Evolutionary conservation across 2,329 filamentous ascomycete species (phyloP).

Genomic region (Fusarium temperatum): DNA sequence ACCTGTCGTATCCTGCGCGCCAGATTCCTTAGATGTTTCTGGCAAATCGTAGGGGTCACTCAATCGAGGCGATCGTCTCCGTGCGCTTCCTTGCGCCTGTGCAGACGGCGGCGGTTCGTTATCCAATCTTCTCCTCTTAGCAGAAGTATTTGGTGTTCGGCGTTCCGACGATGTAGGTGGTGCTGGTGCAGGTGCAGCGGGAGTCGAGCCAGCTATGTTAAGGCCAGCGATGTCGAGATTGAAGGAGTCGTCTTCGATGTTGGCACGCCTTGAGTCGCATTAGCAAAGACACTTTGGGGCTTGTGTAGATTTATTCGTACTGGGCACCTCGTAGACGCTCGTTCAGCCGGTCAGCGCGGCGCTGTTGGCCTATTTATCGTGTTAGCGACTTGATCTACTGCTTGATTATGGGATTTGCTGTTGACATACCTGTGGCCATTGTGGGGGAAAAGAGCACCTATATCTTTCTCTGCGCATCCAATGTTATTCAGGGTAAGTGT

Average conservation of each 20-base stretch:
- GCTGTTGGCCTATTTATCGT: constrained; percentile 50
- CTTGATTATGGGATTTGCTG: background rate
- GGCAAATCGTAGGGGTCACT: constrained; percentile 44
- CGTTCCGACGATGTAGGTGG: constrained; percentile 44
- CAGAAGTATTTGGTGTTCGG: constrained; percentile 58
- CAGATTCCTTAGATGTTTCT: constrained; percentile 44
- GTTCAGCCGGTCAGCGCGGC: constrained; percentile 69
- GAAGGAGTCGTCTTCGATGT: constrained; percentile 69
- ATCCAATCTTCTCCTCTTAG: constrained; percentile 55
- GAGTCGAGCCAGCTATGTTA: constrained; percentile 39
- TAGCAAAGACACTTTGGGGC: background rate
- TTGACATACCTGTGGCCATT: constrained; percentile 50
- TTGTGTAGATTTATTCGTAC: constrained; percentile 45
- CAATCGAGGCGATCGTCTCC: constrained; percentile 31
- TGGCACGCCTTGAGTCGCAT: constrained; percentile 55
- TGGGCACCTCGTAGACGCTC: constrained; percentile 72
- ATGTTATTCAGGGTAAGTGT: background rate
- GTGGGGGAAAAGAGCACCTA: background rate
- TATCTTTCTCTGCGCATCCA: constrained; percentile 10
- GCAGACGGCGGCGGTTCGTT: constrained; percentile 28
- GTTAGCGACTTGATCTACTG: background rate
- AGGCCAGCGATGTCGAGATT: constrained; percentile 60
- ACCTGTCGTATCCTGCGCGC: constrained; percentile 16
- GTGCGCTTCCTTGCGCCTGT: constrained; percentile 11
- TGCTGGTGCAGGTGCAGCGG: constrained; percentile 35